A percentile compares a stretch with the other conserved stretches of the same genome.
Evolutionary conservation across 2,329 filamentous ascomycete species (phyloP).

Genomic region (Fusarium begoniae): DNA sequence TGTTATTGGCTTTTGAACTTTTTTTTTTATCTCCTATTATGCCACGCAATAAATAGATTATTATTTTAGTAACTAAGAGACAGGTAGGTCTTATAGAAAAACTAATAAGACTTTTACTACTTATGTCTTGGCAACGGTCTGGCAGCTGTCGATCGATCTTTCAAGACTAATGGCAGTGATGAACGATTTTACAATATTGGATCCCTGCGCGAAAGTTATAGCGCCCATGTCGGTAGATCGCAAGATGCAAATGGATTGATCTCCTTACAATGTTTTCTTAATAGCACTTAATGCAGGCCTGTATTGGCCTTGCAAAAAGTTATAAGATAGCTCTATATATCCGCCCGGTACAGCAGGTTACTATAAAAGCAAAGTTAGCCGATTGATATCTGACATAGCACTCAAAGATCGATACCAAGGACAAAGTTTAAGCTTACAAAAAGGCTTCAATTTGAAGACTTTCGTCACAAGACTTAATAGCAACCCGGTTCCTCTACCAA

Average conservation of each 20-base stretch:
- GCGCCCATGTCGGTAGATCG: accelerated
- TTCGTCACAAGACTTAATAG: background rate
- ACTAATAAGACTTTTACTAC: accelerated
- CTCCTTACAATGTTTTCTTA: background rate
- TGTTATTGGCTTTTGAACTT: too few species aligned
- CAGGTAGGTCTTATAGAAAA: accelerated
- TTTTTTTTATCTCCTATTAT: background rate
- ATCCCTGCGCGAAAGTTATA: background rate
- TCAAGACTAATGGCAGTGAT: accelerated
- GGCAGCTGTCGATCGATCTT: background rate
- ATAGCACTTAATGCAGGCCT: accelerated
- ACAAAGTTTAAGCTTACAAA: accelerated
- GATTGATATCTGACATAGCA: accelerated
- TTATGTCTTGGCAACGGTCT: background rate
- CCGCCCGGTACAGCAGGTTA: background rate
- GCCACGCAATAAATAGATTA: accelerated
- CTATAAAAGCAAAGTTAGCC: too few species aligned
- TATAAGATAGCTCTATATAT: too few species aligned
- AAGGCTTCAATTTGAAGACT: background rate
- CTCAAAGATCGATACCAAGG: background rate
- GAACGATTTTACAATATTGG: accelerated
- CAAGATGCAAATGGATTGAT: too few species aligned
- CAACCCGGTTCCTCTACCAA: background rate
- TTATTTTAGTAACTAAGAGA: accelerated
- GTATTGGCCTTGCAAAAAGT: background rate